Percentiles rank a stretch among this genome's conserved stretches.
phyloP scores from a whole-genome alignment of 2,329 filamentous ascomycete genomes.

The Hymenoscyphus salicellus region DNA sequence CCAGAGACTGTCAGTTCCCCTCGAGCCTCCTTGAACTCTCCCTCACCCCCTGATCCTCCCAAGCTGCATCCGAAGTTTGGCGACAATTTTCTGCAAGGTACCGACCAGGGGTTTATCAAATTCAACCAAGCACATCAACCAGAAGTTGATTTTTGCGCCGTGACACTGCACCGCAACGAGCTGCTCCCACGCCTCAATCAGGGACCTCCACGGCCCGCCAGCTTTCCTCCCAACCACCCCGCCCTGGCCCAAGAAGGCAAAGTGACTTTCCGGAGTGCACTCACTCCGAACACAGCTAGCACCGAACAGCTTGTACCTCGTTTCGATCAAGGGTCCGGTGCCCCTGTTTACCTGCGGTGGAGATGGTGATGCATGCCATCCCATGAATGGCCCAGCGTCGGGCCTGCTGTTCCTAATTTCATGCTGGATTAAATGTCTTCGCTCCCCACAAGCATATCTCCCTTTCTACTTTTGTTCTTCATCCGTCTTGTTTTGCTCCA shows the following conservation, averaged over 20 bases:
- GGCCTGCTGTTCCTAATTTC: slow-evolving; percentile 34
- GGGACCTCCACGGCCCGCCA: not conserved
- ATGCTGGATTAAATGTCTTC: slow-evolving; percentile 47
- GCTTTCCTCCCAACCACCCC: not conserved
- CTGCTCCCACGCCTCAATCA: not conserved
- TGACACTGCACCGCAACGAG: not conserved
- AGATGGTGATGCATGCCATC: not conserved
- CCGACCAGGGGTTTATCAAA: not conserved
- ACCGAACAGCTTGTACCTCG: slow-evolving; percentile 16
- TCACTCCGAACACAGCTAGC: slow-evolving; percentile 28
- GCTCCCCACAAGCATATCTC: slow-evolving; percentile 31
- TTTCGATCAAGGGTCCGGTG: slow-evolving; percentile 30
- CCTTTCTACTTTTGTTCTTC: slow-evolving; percentile 36
- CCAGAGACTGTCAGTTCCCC: not conserved
- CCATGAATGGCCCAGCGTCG: slow-evolving; percentile 7
- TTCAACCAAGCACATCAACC: slow-evolving; percentile 5
- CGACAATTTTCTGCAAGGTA: slow-evolving; percentile 3
- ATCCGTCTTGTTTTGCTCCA: slow-evolving; percentile 30
- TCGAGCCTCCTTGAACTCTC: not conserved
- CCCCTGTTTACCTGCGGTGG: slow-evolving; percentile 4
- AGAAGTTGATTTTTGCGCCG: not conserved
- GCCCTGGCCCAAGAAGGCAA: not conserved
- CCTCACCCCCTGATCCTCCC: slow-evolving; percentile 6
- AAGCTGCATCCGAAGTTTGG: not conserved
- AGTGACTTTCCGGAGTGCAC: slow-evolving; percentile 27